Conservation (phyloP, 768 basidiomycete species). For the Phaeolepiota aurea region DNA sequence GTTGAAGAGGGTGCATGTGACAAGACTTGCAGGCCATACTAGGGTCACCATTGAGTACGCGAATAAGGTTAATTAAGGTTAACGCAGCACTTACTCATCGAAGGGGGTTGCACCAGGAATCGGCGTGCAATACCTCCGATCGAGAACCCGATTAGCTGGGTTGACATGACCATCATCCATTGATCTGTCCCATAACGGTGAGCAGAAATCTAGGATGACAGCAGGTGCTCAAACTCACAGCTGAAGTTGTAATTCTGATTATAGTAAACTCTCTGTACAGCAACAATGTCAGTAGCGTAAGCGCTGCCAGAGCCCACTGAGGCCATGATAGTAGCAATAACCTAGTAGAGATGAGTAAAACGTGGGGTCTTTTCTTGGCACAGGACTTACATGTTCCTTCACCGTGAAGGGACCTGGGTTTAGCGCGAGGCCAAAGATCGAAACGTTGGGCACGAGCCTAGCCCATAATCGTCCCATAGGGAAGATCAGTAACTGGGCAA, state of each 20-base stretch:
- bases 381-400: constrained; percentile 57
- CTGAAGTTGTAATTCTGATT: constrained; percentile 51
- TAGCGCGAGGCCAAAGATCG: constrained; percentile 41
- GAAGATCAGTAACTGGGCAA: constrained; percentile 63
- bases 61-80: background rate
- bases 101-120: constrained; percentile 68
- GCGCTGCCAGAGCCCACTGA: constrained; percentile 38
- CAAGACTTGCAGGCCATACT: constrained; percentile 77
- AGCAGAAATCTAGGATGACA: background rate
- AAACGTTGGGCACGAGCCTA: constrained; percentile 39
- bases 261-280: constrained; percentile 71
- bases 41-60: constrained; percentile 25
- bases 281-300: constrained; percentile 70
- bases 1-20: constrained; percentile 71
- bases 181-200: constrained; percentile 39
- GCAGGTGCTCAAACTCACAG: constrained; percentile 21
- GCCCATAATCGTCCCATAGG: constrained; percentile 59
- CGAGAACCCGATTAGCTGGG: constrained; percentile 76
- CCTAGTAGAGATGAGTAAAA: constrained; percentile 18
- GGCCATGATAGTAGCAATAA: constrained; percentile 48
- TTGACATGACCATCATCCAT: constrained; percentile 73
- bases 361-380: constrained; percentile 16
- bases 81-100: constrained; percentile 51
- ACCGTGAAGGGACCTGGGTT: constrained; percentile 69
- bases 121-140: constrained; percentile 66